Percentiles rank a stretch among this genome's conserved stretches.
Conservation (phyloP, 768 basidiomycete species). For the Sporobolomyces phaffii region DNA sequence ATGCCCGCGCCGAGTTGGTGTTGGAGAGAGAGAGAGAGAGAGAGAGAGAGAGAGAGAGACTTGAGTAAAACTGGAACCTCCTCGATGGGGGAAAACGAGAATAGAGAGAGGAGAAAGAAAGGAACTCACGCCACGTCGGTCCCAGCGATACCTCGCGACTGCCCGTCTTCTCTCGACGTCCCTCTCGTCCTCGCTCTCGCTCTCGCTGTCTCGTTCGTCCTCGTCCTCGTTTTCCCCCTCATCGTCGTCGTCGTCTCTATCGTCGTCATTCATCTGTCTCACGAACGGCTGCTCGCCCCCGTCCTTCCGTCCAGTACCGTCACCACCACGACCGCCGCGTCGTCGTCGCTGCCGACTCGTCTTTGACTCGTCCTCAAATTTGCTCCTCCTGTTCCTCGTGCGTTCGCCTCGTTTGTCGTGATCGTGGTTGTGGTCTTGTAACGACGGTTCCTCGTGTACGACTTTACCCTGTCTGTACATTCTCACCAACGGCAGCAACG, state of each 20-base stretch:
- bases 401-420: too few species aligned
- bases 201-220: neutral
- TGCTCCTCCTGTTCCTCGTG: too few species aligned
- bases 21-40: too few species aligned
- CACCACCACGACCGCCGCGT: neutral
- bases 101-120: neutral
- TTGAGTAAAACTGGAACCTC: too few species aligned
- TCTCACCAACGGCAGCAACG: slow-evolving; percentile 24
- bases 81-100: too few species aligned
- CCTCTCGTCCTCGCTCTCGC: slow-evolving; percentile 7
- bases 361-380: too few species aligned
- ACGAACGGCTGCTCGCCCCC: too few species aligned
- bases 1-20: too few species aligned
- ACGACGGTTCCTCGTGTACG: neutral
- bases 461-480: slow-evolving; percentile 23
- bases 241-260: neutral
- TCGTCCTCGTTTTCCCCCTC: neutral
- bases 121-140: slow-evolving; percentile 14
- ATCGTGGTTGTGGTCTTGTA: too few species aligned
- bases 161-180: slow-evolving; percentile 19
- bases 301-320: too few species aligned
- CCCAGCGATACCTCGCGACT: slow-evolving; percentile 25
- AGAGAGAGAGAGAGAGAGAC: too few species aligned
- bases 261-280: too few species aligned
- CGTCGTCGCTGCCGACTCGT: neutral